phyloP scores from a whole-genome alignment of 2,329 filamentous ascomycete species.

The Leptographium lundbergii region DNA sequence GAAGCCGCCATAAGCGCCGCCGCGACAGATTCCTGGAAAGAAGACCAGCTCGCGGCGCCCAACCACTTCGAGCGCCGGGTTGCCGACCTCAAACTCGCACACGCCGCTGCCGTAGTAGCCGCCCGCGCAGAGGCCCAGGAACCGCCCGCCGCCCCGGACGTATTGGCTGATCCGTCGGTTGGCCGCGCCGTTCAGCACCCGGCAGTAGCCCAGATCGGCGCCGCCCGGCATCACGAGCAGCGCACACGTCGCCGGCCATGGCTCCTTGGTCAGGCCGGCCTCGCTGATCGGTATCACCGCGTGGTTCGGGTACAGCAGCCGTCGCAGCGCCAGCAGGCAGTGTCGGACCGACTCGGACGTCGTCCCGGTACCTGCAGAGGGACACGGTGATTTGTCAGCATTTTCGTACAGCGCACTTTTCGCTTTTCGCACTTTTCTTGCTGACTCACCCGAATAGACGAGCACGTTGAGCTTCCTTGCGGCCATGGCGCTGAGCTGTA shows the following conservation, averaged over 20 bases:
- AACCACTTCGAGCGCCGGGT: constrained; percentile 69
- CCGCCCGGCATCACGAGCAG: constrained; percentile 87
- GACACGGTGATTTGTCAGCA: neutral
- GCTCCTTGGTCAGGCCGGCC: constrained; percentile 72
- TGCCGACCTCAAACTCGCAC: constrained; percentile 88
- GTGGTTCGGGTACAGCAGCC: constrained; percentile 79
- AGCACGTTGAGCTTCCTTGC: constrained; percentile 73
- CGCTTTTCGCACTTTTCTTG: neutral
- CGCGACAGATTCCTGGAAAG: constrained; percentile 76
- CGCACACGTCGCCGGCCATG: constrained; percentile 78
- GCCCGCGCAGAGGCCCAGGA: constrained; percentile 86
- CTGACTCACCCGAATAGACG: constrained; percentile 66
- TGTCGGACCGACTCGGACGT: constrained; percentile 83
- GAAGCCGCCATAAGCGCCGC: constrained; percentile 80
- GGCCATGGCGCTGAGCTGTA: constrained; percentile 36
- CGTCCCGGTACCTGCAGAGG: constrained; percentile 58
- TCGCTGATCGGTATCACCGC: constrained; percentile 79
- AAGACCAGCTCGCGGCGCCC: constrained; percentile 77
- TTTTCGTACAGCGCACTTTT: no score
- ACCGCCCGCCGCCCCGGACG: constrained; percentile 72
- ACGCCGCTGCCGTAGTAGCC: constrained; percentile 74
- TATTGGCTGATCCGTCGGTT: constrained; percentile 77
- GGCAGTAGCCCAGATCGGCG: constrained; percentile 86
- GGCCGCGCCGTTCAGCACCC: constrained; percentile 72
- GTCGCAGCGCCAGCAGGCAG: constrained; percentile 73